Base-by-base conservation (phyloP, 768 basidiomycete species). In the Termitomyces sp. region DNA sequence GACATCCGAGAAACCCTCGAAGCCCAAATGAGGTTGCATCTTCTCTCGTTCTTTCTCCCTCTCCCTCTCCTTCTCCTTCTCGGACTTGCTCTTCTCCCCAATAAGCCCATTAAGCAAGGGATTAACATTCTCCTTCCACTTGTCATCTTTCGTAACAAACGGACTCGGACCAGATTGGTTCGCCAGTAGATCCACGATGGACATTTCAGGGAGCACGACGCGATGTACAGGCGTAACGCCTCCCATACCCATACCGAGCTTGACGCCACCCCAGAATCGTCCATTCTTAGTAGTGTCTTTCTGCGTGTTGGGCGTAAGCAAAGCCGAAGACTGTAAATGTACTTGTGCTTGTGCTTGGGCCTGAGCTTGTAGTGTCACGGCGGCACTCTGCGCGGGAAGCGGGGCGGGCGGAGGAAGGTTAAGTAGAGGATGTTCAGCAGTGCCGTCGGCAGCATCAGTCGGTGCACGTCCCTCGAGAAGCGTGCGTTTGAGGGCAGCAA, bases 201-300 rank as follows among this genome's bases (percentile, higher is more conserved):
- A 56, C 52, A 84, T 73, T 60, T 93, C 89, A 0, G 93, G 91
- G 37, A 93, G 80, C 42, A 94, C 78, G 0, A 91, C 83, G 2
- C 90, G 84, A 67, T 95, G 92, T 23, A 94, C 91, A 39, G 89
- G 88, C 0, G 91, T 94, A 62, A 88, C 78, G 1, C 90, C 89
- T 55, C 85, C 84, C 27, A 76, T 72, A n/a, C 58, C 59, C 54
- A 60, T 57, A 60, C 68, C 72, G 48, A 73, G 57, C 17, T 68
- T 68, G 16, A 76, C 75, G n/a, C 89, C 89, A 37, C 90, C 92
- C 94, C 94, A 96, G 78, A 94, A 93, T 6, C 70, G 66, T 34
- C 63, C 49, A 28, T 46, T 56, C n/a, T 67, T 75, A 49, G 85
- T 84, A 1, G 85, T 73, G 59, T 94, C 91, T 61, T 94, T 94